These are phyloP conservation scores for Rhizopogon rudus DNA, from an alignment of 768 basidiomycete species.

Conservation along the genomic window DNA sequence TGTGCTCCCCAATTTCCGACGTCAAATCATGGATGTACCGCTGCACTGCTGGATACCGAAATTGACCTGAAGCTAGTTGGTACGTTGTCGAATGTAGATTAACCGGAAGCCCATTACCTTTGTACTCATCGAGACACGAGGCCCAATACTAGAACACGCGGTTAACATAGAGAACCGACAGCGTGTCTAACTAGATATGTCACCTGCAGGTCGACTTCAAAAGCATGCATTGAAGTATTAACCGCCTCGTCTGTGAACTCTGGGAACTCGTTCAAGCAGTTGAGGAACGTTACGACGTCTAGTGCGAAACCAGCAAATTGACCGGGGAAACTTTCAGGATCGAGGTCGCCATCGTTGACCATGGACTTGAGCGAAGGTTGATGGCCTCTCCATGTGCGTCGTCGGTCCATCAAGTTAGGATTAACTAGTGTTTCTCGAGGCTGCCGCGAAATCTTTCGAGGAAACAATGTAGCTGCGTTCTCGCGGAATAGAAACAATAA, in stretches of 20 bases:
- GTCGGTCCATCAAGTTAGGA: constrained; percentile 29
- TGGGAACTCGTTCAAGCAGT: constrained; percentile 51
- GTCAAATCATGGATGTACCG: constrained; percentile 51
- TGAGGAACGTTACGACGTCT: constrained; percentile 48
- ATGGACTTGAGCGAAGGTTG: constrained; percentile 33
- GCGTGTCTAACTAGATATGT: neutral
- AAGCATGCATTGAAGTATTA: constrained; percentile 42
- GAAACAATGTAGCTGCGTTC: constrained; percentile 54
- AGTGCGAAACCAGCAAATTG: constrained; percentile 42
- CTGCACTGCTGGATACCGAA: constrained; percentile 47
- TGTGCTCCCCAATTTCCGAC: constrained; percentile 47
- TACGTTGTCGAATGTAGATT: neutral
- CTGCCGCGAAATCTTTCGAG: constrained; percentile 39
- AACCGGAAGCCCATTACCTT: constrained; percentile 26
- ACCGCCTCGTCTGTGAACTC: constrained; percentile 51
- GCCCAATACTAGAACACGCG: constrained; percentile 42
- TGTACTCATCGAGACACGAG: constrained; percentile 43
- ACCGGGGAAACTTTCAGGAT: constrained; percentile 42
- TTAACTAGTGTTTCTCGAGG: constrained; percentile 33
- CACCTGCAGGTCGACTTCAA: constrained; percentile 49
- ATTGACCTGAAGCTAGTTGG: constrained; percentile 35
- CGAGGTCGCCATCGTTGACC: constrained; percentile 34
- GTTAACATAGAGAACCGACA: constrained; percentile 1
- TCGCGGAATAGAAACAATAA: constrained; percentile 48
- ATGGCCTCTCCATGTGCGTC: constrained; percentile 26